Evolutionary conservation across 2,329 filamentous ascomycete genomes (phyloP), one percentile per base, ranked within the genome.

Genomic region (Endothia cerciana): DNA sequence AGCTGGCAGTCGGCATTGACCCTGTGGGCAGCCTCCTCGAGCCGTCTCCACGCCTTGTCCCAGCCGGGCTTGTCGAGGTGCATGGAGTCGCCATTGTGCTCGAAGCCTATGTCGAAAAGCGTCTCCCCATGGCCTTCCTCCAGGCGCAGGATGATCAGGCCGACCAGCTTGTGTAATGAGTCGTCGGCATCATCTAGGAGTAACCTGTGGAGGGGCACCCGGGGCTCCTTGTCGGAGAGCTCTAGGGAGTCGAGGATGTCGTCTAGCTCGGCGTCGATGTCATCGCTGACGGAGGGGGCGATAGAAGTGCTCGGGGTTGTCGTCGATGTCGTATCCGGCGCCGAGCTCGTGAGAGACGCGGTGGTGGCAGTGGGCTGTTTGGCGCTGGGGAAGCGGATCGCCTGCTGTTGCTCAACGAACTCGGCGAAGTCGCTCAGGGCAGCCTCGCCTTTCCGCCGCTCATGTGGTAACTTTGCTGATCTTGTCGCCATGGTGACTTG

Each of bases 371-470:
- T 30, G 38, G 57, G 28, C 38, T 41, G 45, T 45, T 38, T 64
- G 56, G 66, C 60, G 38, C 65, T 75, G 28, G 86, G 85, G 71
- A 87, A 89, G 65, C 91, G 89, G 60, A 89, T 79, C 17, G 89
- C 89, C 78, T 98, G 95, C 77, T 98, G 94, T 76, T 93, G 91
- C 78, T 98, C 93, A 70, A 97, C 95, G 74, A 97, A 98, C 74
- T 99, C 95, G 77, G 94, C 93, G 76, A 99, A 99, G 73, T 98
- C 95, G 81, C 91, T 95, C 64, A 99, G 85, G 15, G 94, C 94
- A 68, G 91, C 88, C 81, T 97, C 94, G 71, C 93, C 93, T 80
- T 92, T 93, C 71, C 92, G 90, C 77, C 91, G 87, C 79, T 97
- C 94, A 74, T 92, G 89, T 49, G 87, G 85, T 66, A 89, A 85